Evolutionary conservation across 768 basidiomycete genomes (phyloP), one percentile per base, ranked within the genome.

Genomic region (Gautieria morchelliformis): DNA sequence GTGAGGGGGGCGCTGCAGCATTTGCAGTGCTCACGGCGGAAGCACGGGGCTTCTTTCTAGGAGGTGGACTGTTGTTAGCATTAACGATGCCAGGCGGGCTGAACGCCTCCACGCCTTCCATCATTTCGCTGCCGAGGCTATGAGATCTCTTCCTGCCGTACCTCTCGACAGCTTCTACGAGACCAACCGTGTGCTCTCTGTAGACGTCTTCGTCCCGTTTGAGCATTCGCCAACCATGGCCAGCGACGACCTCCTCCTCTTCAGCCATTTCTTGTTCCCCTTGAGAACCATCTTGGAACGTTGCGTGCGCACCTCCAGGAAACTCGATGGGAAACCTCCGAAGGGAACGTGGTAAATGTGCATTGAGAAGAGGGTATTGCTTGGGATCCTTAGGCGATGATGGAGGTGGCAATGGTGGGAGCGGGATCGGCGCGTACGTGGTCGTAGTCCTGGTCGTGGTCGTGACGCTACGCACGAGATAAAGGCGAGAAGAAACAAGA

Each of bases 381-480:
- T 92, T 91, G 7, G 84, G 78, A 68, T 91, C 86, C 63, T 84
- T 85, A 20, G 88, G 87, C 10, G 82, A 78, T 0, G 78, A 70
- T 3, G 87, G 88, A 3, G 83, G 72, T 9, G 89, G 88, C 2
- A 92, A 70, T 8, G 84, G 71, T 1, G 90, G 90, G 2, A 93
- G 68, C 40, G 82, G 85, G 61, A 93, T 90, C n/a, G 90, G 90
- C 56, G 90, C 85, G 72, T 93, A 91, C 11, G 85, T 83, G 2
- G 91, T 93, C 1, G 90, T 93, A 1, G 91, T 93, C 0, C 88
- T 90, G 1, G 91, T 93, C n/a, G 87, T 92, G 50, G 90, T 93
- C 63, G 89, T 85, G 64, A 93, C 88, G 54, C 90, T 93, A 66
- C 39, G 62, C 42, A 61, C 27, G 15, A 14, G 58, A 30, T 53